phyloP scores from a whole-genome alignment of 352 stramenopile species.

The Globisporangium parvum region DNA sequence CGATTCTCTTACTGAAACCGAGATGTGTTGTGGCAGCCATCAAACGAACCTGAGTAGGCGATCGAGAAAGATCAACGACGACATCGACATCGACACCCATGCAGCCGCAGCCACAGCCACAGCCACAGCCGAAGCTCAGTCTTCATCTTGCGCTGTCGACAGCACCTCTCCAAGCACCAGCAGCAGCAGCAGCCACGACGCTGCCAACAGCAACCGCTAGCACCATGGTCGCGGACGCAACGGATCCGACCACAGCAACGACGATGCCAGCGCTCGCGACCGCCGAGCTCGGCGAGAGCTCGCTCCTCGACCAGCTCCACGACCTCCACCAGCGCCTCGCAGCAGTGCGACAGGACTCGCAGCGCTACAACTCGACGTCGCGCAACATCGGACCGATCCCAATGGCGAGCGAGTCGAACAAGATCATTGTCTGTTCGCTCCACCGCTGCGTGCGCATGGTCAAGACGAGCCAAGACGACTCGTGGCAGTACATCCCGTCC shows the following conservation, averaged over 20 bases:
- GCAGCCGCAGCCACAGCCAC: no score
- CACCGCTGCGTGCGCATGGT: constrained; percentile 71
- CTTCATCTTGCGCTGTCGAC: not conserved
- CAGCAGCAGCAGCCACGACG: not conserved
- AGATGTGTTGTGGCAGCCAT: no score
- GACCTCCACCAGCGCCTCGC: constrained; percentile 64
- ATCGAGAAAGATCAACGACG: no score
- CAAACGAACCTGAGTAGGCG: no score
- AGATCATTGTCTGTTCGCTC: constrained; percentile 73
- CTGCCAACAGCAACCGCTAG: not conserved
- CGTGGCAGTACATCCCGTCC: constrained; percentile 69
- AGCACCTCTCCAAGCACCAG: no score
- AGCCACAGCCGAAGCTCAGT: no score
- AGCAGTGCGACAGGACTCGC: constrained; percentile 68
- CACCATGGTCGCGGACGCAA: not conserved
- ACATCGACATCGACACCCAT: no score
- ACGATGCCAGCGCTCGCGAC: constrained; percentile 3
- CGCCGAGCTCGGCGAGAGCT: constrained; percentile 58
- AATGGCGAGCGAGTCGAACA: constrained; percentile 72
- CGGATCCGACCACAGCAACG: not conserved
- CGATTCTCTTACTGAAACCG: no score
- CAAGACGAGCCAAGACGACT: constrained; percentile 61
- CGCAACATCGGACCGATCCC: constrained; percentile 60
- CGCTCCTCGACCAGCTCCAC: constrained; percentile 71
- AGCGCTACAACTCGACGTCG: constrained; percentile 55